Conservation (phyloP, 1,284 basidiomycete genomes). For the Thecaphora thlaspeos region DNA sequence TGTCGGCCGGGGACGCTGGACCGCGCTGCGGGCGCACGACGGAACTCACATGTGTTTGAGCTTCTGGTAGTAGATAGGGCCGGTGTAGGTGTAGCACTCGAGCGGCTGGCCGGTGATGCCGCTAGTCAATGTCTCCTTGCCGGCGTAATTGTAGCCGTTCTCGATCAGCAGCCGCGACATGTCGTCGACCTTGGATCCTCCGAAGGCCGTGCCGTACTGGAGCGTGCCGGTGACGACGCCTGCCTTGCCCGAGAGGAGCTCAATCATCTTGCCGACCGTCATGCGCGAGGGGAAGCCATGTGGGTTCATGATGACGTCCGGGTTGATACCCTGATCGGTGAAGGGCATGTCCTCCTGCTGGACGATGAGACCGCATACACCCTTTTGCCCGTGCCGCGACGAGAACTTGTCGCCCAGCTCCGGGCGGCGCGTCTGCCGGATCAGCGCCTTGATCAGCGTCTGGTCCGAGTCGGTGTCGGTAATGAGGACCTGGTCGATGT, state of each 20-base stretch:
- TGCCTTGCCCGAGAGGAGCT: conserved; percentile 77
- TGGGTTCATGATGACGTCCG: conserved; percentile 99
- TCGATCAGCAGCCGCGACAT: conserved; percentile 95
- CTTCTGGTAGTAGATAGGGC: conserved; percentile 89
- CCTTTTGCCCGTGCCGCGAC: conserved; percentile 96
- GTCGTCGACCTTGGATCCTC: conserved; percentile 98
- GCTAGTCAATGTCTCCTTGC: conserved; percentile 96
- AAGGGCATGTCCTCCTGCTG: conserved; percentile 99
- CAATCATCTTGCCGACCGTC: conserved; percentile 99
- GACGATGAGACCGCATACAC: conserved; percentile 96
- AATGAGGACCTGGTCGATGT: conserved; percentile 96
- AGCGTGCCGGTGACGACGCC: conserved; percentile 83
- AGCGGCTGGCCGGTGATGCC: conserved; percentile 95
- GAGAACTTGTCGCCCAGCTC: conserved; percentile 99
- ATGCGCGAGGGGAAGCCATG: conserved; percentile 99
- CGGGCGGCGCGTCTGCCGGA: conserved; percentile 91
- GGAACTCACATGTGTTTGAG: conserved; percentile 60
- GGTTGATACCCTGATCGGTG: conserved; percentile 92
- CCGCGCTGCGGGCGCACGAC: no score
- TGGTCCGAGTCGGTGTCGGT: conserved; percentile 88
- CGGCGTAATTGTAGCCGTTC: conserved; percentile 92
- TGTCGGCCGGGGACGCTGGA: no score
- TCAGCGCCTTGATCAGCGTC: conserved; percentile 96
- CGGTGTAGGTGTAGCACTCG: conserved; percentile 97
- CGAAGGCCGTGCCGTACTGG: conserved; percentile 91